Evolutionary conservation across 2,329 filamentous ascomycete genomes (phyloP).

Genomic region (Penicillium sp.): DNA sequence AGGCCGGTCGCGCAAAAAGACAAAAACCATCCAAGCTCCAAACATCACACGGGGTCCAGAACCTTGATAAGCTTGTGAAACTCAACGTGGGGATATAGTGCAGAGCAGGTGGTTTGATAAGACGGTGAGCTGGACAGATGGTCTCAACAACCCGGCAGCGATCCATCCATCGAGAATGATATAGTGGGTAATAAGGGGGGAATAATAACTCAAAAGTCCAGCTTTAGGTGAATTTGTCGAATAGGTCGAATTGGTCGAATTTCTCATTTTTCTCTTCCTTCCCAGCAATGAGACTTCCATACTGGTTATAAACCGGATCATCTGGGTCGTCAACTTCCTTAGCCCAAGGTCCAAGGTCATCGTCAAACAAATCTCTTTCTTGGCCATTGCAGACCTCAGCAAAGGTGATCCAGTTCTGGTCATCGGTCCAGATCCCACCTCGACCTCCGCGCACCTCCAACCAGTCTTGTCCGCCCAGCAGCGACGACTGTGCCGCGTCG

Average conservation of each 20-base stretch:
- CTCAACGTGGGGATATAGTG: background rate
- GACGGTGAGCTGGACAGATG: background rate
- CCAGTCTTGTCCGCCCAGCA: constrained; percentile 47
- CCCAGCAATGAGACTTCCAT: constrained; percentile 37
- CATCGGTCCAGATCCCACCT: constrained; percentile 55
- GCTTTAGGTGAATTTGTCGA: background rate
- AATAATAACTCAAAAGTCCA: background rate
- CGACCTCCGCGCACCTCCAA: constrained; percentile 53
- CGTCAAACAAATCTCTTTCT: constrained; percentile 48
- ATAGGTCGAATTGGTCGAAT: background rate
- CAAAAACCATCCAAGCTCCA: background rate
- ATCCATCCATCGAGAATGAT: background rate
- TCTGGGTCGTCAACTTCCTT: constrained; percentile 34
- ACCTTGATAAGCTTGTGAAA: background rate
- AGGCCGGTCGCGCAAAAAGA: background rate
- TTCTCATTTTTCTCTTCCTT: constrained; percentile 24
- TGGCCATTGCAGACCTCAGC: constrained; percentile 48
- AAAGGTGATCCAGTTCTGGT: constrained; percentile 50
- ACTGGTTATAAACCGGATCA: constrained; percentile 40
- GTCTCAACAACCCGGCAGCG: background rate
- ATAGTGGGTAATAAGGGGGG: background rate
- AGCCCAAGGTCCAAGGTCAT: constrained; percentile 45
- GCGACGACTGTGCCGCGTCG: constrained; percentile 43
- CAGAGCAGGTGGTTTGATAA: background rate
- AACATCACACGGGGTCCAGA: background rate